Evolutionary conservation across 2,329 filamentous ascomycete species (phyloP), one percentile per base, ranked within the genome.

Genomic region (Hymenoscyphus repandus): DNA sequence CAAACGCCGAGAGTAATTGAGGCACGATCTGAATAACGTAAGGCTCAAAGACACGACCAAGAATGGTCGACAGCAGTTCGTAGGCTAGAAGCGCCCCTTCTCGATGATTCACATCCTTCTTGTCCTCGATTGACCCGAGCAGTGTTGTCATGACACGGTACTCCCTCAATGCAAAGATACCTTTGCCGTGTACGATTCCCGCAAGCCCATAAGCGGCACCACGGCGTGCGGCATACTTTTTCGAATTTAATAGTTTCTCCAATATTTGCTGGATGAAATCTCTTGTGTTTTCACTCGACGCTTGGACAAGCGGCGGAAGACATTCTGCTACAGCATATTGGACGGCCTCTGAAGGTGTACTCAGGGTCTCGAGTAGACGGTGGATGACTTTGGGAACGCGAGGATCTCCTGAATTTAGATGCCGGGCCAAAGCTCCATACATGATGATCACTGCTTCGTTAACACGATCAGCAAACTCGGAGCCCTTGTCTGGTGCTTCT

Each of bases 371-470:
- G 50, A 99, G 77, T 18, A 99, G 76, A 55, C 90, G 83, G 60
- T 92, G 85, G 45, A 99, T 85, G 41, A 99, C 93, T 50, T 86
- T 83, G 1, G 91, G 90, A 44, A 97, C 82, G 62, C 95, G 91
- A 58, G 82, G 72, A 67, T 99, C 93, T n/a, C 90, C 90, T 6
- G 83, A 71, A 59, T 87, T 82, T 52, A 99, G 73, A 73, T 99
- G 93, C 46, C 88, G 83, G 39, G 91, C 93, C 34, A 99, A 74
- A 46, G 95, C 92, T 66, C 93, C 93, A 62, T 99, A 99, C 67
- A 99, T 86, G 61, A 99, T 93, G 60, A 99, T 91, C 47, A 99
- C 91, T 15, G 95, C 93, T 70, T 99, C 93, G 61, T 96, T 96
- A 56, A 97, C 87, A 53, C 90, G 82, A 68, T 99, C 95, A 15